A percentile compares a stretch with the other conserved stretches of the same genome.
Conservation (phyloP, 306 rosid species). For the Lathyrus oleraceus region DNA sequence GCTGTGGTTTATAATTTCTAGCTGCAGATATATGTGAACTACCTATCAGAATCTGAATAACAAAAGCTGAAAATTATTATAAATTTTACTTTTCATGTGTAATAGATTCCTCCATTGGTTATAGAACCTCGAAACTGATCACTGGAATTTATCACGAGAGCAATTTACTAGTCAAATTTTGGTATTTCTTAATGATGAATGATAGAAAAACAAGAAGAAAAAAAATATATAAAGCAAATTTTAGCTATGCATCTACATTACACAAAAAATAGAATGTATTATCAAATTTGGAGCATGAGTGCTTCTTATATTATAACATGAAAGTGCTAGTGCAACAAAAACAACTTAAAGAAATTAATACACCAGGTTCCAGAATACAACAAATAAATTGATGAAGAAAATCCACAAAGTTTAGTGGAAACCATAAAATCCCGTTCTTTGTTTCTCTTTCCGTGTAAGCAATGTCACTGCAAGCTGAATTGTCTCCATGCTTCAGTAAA, state of each 20-base stretch:
- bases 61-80: constrained; percentile 1
- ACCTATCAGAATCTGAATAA: not conserved
- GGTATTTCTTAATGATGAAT: constrained; percentile 1
- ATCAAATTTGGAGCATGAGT: constrained; percentile 27
- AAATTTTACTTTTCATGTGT: not conserved
- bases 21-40: not conserved
- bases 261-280: constrained; percentile 13
- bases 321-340: constrained; percentile 8
- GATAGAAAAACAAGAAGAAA: not conserved
- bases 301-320: constrained; percentile 32
- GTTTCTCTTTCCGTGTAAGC: constrained; percentile 27
- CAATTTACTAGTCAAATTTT: not conserved
- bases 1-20: not conserved
- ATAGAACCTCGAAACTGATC: not conserved
- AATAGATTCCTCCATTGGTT: constrained; percentile 12
- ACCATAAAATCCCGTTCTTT: not conserved
- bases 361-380: constrained; percentile 18
- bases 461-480: constrained; percentile 8
- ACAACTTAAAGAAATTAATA: constrained; percentile 28
- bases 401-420: constrained; percentile 15
- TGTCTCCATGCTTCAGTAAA: constrained; percentile 28
- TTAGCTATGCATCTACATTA: constrained; percentile 16
- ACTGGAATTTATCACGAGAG: not conserved
- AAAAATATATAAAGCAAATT: constrained; percentile 1
- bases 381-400: constrained; percentile 24